These are phyloP conservation scores for Haplosporangium gracile DNA, from an alignment of 192 early-diverging fungal genomes.

Conservation along the genomic window DNA sequence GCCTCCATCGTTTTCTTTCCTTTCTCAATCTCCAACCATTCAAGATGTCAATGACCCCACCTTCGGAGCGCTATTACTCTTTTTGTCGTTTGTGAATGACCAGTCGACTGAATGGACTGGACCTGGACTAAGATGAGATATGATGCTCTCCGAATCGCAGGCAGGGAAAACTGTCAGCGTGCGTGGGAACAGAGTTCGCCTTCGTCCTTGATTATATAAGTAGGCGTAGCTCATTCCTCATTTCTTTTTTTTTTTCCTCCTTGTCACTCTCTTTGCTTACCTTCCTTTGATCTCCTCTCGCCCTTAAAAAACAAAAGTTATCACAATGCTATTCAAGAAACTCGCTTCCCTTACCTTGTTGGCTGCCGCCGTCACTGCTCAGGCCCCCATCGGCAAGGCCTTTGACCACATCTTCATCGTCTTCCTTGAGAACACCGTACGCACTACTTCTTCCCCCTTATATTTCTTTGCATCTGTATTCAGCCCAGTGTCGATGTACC, in stretches of 20 bases:
- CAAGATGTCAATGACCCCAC: not conserved
- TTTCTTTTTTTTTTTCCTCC: not conserved
- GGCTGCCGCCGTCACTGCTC: not conserved
- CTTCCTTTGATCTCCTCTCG: not conserved
- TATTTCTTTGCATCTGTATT: not conserved
- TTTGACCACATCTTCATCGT: constrained; percentile 39
- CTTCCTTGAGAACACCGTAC: constrained; percentile 43
- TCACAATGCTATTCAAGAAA: constrained; percentile 20
- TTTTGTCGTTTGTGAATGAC: not conserved
- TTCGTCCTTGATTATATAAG: not conserved
- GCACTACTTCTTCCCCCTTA: not conserved
- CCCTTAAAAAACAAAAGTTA: not conserved
- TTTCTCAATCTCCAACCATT: not conserved
- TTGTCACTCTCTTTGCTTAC: not conserved
- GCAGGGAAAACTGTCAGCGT: not conserved
- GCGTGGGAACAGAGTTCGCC: not conserved
- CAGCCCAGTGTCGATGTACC: not conserved
- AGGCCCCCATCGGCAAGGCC: constrained; percentile 22
- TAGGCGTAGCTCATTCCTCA: not conserved
- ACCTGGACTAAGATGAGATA: not conserved
- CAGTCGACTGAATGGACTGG: not conserved
- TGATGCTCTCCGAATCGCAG: not conserved
- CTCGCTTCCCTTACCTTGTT: not conserved
- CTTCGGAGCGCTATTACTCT: not conserved
- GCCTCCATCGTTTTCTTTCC: not conserved